These are phyloP conservation scores for Arthrobotrys musiformis DNA, from an alignment of 2,329 filamentous ascomycete species.

Conservation along the genomic window DNA sequence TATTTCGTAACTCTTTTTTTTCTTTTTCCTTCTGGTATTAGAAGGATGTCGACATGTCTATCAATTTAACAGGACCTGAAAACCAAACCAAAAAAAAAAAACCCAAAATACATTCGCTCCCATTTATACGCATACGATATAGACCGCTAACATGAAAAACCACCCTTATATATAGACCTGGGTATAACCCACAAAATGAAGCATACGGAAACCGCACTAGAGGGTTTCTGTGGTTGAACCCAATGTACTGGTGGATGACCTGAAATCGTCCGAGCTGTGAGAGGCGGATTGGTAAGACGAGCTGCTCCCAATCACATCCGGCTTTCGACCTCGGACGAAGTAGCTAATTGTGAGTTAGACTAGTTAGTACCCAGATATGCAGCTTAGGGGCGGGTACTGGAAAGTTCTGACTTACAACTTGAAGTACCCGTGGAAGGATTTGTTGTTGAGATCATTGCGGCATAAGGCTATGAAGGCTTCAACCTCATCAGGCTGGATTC, in stretches of 20 bases:
- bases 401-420: slow-evolving; percentile 32
- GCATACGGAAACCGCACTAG: not conserved
- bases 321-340: slow-evolving; percentile 47
- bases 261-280: not conserved
- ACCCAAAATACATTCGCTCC: not conserved
- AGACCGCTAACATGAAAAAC: slow-evolving; percentile 4
- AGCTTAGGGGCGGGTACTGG: not conserved
- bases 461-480: slow-evolving; percentile 49
- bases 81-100: not conserved
- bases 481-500: slow-evolving; percentile 44
- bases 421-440: slow-evolving; percentile 46
- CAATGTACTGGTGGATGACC: slow-evolving; percentile 32
- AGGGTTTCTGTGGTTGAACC: slow-evolving; percentile 26
- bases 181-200: not conserved
- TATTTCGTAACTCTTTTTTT: not conserved
- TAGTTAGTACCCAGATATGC: not conserved
- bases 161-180: not conserved
- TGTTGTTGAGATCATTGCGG: slow-evolving; percentile 51
- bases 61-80: not conserved
- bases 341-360: slow-evolving; percentile 17
- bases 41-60: no score
- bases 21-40: no score
- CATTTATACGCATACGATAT: not conserved
- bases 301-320: not conserved
- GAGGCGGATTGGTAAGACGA: not conserved